Base-by-base conservation (phyloP, 352 stramenopile genomes). In the Globisporangium perplexum region DNA sequence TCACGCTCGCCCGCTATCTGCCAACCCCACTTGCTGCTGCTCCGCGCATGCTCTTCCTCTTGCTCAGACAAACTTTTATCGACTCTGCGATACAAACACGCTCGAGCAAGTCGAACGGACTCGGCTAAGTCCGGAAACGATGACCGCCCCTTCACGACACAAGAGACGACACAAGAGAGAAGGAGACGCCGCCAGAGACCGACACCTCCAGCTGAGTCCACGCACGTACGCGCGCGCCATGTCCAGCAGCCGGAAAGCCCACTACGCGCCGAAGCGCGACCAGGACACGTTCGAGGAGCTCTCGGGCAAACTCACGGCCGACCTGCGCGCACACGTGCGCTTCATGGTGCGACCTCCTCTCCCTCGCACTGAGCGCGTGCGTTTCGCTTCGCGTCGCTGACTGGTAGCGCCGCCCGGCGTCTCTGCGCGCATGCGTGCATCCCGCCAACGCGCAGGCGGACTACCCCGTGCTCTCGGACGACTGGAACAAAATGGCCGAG, bases 401-500 rank as follows among this genome's bases (percentile, higher is more conserved):
- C n/a, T n/a, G n/a, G n/a, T n/a, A n/a, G n/a, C n/a, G n/a, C n/a
- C n/a, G n/a, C 17, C 2, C 33, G 7, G 30, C 7, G 10, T 4
- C 42, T 26, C 10, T 18, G 18, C 15, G 17, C 10, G 38, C 7
- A n/a, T 24, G 7, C n/a, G 14, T 47, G 12, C 7, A n/a, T 30
- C 12, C 12, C 33, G 14, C 18, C 12, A 17, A 33, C 36, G 31
- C 23, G 24, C 41, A 90, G 79, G 79, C 75, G 5, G 78, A 91
- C 59, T 96, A 93, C 55, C 86, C 84, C 5, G 74, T 97, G 51
- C 72, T 97, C 28, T 93, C 83, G 26, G 83, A 93, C 49, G 71
- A 86, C 52, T 97, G 88, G 88, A 88, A 81, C 47, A 60, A 79
- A 50, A 97, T 97, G 88, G 85, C 88, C 0, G 74, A 90, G 53